Conservation (phyloP, 768 basidiomycete species). For the Lactarius deliciosus region DNA sequence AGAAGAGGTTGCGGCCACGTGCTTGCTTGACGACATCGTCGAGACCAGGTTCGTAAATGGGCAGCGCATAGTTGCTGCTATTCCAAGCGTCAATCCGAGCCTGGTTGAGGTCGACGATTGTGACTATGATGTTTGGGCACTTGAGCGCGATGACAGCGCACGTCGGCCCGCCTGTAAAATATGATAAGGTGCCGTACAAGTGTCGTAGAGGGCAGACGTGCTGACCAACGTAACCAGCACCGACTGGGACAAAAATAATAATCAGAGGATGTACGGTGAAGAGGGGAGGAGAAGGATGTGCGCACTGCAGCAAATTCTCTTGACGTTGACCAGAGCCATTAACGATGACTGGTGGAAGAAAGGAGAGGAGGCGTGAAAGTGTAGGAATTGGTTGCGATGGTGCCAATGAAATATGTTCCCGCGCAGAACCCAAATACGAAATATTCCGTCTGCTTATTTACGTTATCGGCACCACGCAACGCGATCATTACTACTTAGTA, state of each 20-base stretch:
- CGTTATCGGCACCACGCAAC: background rate
- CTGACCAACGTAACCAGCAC: constrained; percentile 92
- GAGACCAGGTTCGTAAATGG: constrained; percentile 98
- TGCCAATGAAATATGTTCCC: background rate
- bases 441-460: background rate
- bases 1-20: constrained; percentile 94
- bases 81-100: constrained; percentile 97
- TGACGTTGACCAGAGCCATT: constrained; percentile 62
- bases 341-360: constrained; percentile 19
- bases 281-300: constrained; percentile 30
- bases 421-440: background rate
- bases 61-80: constrained; percentile 74
- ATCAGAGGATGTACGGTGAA: constrained; percentile 23
- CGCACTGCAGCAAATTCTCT: constrained; percentile 88
- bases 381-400: constrained; percentile 19
- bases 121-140: constrained; percentile 90
- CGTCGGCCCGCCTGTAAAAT: constrained; percentile 79
- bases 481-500: background rate
- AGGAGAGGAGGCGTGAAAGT: constrained; percentile 25
- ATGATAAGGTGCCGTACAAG: background rate
- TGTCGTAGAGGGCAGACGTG: constrained; percentile 5
- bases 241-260: constrained; percentile 48
- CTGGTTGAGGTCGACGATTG: constrained; percentile 97
- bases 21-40: constrained; percentile 85
- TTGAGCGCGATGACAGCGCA: constrained; percentile 93